Evolutionary conservation across 805 yeast species (phyloP), one percentile per base, ranked within the genome.

Genomic region (Priceomyces castillae): DNA sequence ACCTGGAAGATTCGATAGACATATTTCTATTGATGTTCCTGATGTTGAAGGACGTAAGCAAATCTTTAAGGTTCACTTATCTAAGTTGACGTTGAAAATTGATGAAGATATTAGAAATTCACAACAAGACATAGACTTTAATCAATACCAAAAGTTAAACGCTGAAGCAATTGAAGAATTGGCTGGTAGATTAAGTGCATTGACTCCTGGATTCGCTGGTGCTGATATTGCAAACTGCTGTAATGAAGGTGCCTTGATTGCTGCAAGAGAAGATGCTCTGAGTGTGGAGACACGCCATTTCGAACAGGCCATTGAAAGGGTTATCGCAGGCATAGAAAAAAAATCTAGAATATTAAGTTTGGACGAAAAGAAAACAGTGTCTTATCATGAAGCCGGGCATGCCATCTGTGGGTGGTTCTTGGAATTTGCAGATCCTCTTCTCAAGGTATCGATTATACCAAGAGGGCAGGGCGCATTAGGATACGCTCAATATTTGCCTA

Each of bases 341-440:
- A 87, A 87, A 59, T 80, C 94, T 0, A 80, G 83, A 60, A 81
- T 90, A 7, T 71, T 90, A 41, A 81, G 87, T 4, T 82, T 84
- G 7, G 87, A 84, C 28, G 96, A 90, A 64, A 86, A 88, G 71
- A 80, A 73, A 51, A 79, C 86, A 25, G 96, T 90, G 39, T 96
- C 97, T 0, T 90, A 86, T 61, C 97, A 90, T 64, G 97, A 90
- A 67, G 97, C 97, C 1, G 97, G 97, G 0, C 97, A 90, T 63
- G 97, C 97, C 3, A 84, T 90, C 39, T 86, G 96, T 66, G 97
- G 97, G 17, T 90, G 97, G 97, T 88, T 73, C 60, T 73, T 90
- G 58, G 78, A 82, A 66, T 81, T 70, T 67, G 97, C 97, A 9
- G 96, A 90, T 62, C 97, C 97, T 6, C 70, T 90, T 46, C 77